phyloP scores from a whole-genome alignment of 2,329 filamentous ascomycete genomes.

The Alternaria consortialis region DNA sequence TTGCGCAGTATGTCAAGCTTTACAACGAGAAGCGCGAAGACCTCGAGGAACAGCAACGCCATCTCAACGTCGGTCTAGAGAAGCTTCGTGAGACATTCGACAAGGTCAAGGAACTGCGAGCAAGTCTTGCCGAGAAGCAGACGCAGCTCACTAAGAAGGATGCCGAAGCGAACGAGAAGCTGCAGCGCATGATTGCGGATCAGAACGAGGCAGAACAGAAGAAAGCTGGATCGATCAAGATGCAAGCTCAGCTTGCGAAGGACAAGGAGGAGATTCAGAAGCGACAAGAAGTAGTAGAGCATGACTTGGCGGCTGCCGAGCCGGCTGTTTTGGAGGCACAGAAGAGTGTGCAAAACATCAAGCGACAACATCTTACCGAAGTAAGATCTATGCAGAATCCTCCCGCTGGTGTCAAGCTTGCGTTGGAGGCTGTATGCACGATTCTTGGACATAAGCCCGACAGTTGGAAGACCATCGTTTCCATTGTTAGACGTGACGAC shows the following conservation, averaged over 20 bases:
- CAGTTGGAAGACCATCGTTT: constrained; percentile 91
- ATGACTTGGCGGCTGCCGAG: constrained; percentile 88
- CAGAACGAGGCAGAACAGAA: constrained; percentile 93
- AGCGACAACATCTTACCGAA: constrained; percentile 95
- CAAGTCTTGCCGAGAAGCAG: constrained; percentile 93
- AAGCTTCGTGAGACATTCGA: constrained; percentile 96
- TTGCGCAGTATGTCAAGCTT: constrained; percentile 94
- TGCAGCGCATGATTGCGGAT: constrained; percentile 96
- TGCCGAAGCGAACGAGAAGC: constrained; percentile 93
- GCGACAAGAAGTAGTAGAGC: constrained; percentile 83
- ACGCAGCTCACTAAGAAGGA: constrained; percentile 92
- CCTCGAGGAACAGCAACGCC: constrained; percentile 96
- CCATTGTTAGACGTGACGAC: constrained; percentile 87
- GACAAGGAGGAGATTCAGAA: constrained; percentile 88
- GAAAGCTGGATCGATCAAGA: constrained; percentile 86
- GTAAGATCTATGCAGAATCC: constrained; percentile 96
- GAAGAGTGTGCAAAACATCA: constrained; percentile 98
- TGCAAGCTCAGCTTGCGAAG: constrained; percentile 84
- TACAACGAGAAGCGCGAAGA: constrained; percentile 99
- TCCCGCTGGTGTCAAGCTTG: constrained; percentile 87
- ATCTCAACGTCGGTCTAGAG: constrained; percentile 97
- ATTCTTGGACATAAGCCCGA: constrained; percentile 88
- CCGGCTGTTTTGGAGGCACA: constrained; percentile 92
- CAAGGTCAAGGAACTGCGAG: constrained; percentile 91
- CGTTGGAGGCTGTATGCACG: constrained; percentile 95